Evolutionary conservation across 352 stramenopile genomes (phyloP).

Genomic region (Pythium diclinum): DNA sequence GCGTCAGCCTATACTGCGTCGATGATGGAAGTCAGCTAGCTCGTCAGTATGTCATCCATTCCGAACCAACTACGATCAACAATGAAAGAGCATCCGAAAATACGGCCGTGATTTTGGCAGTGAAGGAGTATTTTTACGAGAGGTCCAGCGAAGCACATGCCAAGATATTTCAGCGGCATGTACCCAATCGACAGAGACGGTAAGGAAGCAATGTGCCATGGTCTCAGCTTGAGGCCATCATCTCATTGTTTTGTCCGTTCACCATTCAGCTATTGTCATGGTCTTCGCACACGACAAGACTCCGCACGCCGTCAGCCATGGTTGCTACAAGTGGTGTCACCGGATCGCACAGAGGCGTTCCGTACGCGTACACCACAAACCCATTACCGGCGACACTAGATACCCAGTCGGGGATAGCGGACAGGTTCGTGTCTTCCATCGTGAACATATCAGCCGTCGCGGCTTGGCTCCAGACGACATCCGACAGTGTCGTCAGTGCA

Average conservation of each 20-base stretch:
- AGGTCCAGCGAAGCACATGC: too few species aligned
- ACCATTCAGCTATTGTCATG: neutral
- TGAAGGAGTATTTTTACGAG: too few species aligned
- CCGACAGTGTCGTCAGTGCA: neutral
- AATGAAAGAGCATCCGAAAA: too few species aligned
- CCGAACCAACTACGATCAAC: too few species aligned
- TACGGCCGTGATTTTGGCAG: too few species aligned
- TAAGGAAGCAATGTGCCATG: too few species aligned
- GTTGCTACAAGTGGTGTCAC: neutral
- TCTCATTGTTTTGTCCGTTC: neutral
- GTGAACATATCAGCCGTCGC: constrained; percentile 11
- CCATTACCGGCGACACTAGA: neutral
- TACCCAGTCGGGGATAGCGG: constrained; percentile 2
- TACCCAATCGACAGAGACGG: too few species aligned
- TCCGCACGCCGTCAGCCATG: neutral
- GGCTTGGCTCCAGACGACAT: constrained; percentile 16
- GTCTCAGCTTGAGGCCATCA: neutral
- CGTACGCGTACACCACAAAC: constrained; percentile 17
- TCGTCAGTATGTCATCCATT: too few species aligned
- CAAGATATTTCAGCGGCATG: too few species aligned
- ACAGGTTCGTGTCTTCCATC: constrained; percentile 17
- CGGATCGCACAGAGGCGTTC: constrained; percentile 22
- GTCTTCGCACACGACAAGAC: neutral
- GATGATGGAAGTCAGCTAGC: too few species aligned
- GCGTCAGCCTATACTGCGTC: too few species aligned